These are phyloP conservation scores for Prasinococcaceae sp. DNA, from an alignment of 139 green algal genomes.

Conservation along the genomic window DNA sequence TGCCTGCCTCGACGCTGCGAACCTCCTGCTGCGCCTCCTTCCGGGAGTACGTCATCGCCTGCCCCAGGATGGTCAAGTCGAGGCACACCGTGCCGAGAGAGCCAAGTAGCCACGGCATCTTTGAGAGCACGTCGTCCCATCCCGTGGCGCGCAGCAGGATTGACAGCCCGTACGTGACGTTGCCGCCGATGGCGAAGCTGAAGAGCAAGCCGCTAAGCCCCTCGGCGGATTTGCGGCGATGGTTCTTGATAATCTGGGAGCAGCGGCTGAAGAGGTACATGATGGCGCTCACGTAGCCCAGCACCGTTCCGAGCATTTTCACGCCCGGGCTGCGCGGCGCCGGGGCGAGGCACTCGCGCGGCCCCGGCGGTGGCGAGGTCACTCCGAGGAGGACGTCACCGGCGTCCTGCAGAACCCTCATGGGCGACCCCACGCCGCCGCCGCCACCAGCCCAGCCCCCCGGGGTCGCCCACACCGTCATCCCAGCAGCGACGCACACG, in stretches of 20 bases:
- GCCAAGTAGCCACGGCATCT: slow-evolving; percentile 68
- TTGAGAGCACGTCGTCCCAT: slow-evolving; percentile 30
- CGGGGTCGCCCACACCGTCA: too few species aligned
- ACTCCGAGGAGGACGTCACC: too few species aligned
- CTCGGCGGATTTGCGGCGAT: slow-evolving; percentile 35
- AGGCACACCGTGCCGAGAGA: slow-evolving; percentile 64
- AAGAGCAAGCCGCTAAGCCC: slow-evolving; percentile 65
- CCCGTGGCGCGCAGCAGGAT: slow-evolving; percentile 51
- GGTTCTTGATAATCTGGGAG: slow-evolving; percentile 71
- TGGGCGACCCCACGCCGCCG: too few species aligned
- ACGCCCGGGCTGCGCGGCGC: neutral
- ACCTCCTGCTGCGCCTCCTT: too few species aligned
- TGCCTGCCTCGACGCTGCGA: too few species aligned
- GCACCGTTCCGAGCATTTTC: slow-evolving; percentile 16
- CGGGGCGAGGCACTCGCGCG: neutral
- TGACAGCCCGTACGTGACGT: slow-evolving; percentile 49
- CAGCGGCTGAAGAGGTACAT: slow-evolving; percentile 66
- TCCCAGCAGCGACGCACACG: too few species aligned
- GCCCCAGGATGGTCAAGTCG: slow-evolving; percentile 61
- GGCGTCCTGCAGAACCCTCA: too few species aligned
- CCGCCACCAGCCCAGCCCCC: too few species aligned
- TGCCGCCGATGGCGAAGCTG: slow-evolving; percentile 53
- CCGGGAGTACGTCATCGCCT: too few species aligned
- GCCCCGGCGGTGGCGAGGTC: too few species aligned
- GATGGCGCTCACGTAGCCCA: slow-evolving; percentile 50